Conservation (phyloP, 2,329 filamentous ascomycete genomes). For the Seiridium cupressi region DNA sequence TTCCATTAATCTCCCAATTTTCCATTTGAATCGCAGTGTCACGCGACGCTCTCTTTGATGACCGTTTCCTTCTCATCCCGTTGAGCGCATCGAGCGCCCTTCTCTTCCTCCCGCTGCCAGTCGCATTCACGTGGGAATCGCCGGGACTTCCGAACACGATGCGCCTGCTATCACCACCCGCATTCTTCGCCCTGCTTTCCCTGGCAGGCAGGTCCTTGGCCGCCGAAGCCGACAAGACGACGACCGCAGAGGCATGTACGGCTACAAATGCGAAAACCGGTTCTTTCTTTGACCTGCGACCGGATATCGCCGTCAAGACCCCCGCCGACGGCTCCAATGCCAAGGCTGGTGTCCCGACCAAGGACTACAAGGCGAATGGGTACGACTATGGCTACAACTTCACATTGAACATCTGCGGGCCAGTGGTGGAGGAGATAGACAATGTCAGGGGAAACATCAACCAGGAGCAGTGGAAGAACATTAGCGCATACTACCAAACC, state of each 20-base stretch:
- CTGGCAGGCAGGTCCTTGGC: constrained; percentile 31
- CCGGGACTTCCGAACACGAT: constrained; percentile 14
- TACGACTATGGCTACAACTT: constrained; percentile 81
- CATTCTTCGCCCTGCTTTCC: constrained; percentile 28
- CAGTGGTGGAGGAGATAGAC: constrained; percentile 66
- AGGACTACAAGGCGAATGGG: constrained; percentile 64
- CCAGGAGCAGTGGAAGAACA: constrained; percentile 62
- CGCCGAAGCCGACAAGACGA: constrained; percentile 34
- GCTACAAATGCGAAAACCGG: constrained; percentile 51
- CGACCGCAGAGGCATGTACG: constrained; percentile 50
- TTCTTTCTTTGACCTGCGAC: constrained; percentile 58
- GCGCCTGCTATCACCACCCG: constrained; percentile 21
- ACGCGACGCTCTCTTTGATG: neutral
- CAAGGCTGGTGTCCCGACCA: constrained; percentile 32
- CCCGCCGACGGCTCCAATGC: constrained; percentile 41
- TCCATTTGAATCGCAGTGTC: neutral
- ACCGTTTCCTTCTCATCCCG: neutral
- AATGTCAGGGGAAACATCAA: constrained; percentile 62
- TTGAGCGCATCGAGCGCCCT: constrained; percentile 4
- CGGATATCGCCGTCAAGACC: constrained; percentile 46
- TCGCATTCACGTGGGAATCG: neutral
- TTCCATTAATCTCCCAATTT: neutral
- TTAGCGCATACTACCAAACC: constrained; percentile 74
- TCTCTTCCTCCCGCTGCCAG: neutral
- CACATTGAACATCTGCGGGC: constrained; percentile 77